phyloP scores from a whole-genome alignment of 257 asterid species.

The Penstemon eatonii region DNA sequence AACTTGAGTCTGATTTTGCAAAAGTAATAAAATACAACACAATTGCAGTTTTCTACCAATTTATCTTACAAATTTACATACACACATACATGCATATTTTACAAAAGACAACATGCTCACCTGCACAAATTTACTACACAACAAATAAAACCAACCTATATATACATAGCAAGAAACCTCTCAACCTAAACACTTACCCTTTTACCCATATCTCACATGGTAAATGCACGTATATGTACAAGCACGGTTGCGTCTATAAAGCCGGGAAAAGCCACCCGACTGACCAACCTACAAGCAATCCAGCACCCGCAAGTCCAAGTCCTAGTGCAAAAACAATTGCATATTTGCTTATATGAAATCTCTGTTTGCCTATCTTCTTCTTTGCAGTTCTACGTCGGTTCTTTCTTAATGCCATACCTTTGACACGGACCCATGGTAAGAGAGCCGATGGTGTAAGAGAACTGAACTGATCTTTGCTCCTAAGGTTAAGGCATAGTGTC shows the following conservation, averaged over 20 bases:
- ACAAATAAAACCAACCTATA: too few species aligned
- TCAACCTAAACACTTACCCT: too few species aligned
- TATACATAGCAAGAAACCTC: too few species aligned
- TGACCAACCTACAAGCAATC: constrained; percentile 69
- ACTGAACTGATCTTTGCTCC: constrained; percentile 32
- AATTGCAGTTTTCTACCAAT: too few species aligned
- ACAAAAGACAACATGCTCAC: too few species aligned
- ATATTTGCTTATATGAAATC: constrained; percentile 30
- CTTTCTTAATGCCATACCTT: constrained; percentile 28
- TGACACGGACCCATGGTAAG: constrained; percentile 30
- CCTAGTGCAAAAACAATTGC: constrained; percentile 58
- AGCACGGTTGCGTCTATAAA: constrained; percentile 13
- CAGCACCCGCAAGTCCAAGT: constrained; percentile 66
- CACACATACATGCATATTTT: too few species aligned
- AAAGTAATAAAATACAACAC: too few species aligned
- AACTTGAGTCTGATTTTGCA: too few species aligned
- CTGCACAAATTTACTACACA: too few species aligned
- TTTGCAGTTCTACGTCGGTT: constrained; percentile 30
- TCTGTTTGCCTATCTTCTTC: constrained; percentile 28
- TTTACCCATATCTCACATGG: too few species aligned
- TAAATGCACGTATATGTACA: neutral
- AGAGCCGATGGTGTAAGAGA: constrained; percentile 22
- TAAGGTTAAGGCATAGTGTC: constrained; percentile 52
- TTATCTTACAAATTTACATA: too few species aligned
- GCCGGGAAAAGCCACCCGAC: constrained; percentile 62